These are phyloP conservation scores for Gentiana straminea DNA, from an alignment of 257 asterid species.

Conservation along the genomic window DNA sequence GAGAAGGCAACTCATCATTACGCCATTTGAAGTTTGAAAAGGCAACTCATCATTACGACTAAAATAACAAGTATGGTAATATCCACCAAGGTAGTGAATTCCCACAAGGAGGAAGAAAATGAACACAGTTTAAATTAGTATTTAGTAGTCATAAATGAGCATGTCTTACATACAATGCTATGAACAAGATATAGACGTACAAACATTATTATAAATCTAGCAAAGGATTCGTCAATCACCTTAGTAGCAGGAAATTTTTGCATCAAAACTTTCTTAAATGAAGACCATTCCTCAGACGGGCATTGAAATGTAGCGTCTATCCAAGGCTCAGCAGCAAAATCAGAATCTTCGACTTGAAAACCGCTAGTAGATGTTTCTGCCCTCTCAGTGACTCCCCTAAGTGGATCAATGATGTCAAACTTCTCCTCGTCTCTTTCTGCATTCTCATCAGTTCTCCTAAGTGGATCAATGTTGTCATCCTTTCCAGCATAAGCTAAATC, in stretches of 20 bases:
- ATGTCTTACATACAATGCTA: not conserved
- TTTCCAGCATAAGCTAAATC: slow-evolving; percentile 19
- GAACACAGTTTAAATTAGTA: not conserved
- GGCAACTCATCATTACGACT: no score
- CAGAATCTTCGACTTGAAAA: slow-evolving; percentile 20
- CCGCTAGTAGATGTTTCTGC: slow-evolving; percentile 19
- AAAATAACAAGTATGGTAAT: no score
- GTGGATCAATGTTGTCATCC: slow-evolving; percentile 47
- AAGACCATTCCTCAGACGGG: slow-evolving; percentile 52
- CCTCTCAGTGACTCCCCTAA: slow-evolving; percentile 30
- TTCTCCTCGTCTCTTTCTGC: slow-evolving; percentile 17
- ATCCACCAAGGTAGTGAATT: no score
- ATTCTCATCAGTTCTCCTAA: slow-evolving; percentile 32
- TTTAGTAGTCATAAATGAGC: not conserved
- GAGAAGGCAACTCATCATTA: no score
- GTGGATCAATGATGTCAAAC: slow-evolving; percentile 48
- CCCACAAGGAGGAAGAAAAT: not conserved
- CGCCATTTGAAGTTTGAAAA: no score
- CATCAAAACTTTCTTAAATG: slow-evolving; percentile 56
- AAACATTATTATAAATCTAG: slow-evolving; percentile 10
- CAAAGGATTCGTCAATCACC: slow-evolving; percentile 40
- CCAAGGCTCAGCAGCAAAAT: slow-evolving; percentile 14
- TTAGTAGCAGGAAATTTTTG: slow-evolving; percentile 59
- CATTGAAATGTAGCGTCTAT: slow-evolving; percentile 16
- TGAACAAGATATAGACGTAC: not conserved